Base-by-base conservation (phyloP, 257 asterid species). In the Nicotiana paniculata region DNA sequence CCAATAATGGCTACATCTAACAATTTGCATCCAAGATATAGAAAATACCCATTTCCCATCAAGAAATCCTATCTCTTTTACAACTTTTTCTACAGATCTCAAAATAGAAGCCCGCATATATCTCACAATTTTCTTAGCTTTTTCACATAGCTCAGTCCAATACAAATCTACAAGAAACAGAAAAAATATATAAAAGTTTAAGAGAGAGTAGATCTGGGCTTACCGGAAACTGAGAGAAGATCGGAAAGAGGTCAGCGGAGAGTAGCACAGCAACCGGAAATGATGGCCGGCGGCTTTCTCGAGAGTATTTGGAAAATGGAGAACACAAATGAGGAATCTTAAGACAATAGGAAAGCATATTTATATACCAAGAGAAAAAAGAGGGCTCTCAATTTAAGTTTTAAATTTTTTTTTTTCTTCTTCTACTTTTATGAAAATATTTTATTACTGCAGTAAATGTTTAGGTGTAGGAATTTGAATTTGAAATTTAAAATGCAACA, bases 251-350 rank as follows among this genome's bases (percentile, higher is more conserved):
- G 58, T 39, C 33, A 28, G n/a, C 58, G 55, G 10, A n/a, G 12
- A 69, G 5, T 11, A 11, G 77, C 77, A 70, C 21, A 70, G 78
- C 78, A 70, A 70, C 59, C 78, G 79, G 63, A 75, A 59, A 72
- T 26, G 4, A 21, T 24, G 78, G 78, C 78, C 78, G 59, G 78
- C 78, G 59, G 78, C 67, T 58, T 58, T 58, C 9, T 58, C 24
- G 26, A 5, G 21, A 17, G 63, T 17, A 7, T 70, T 70, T 58
- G 37, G 33, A 28, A 72, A 72, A 72, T 26, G 63, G 4, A 75
- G 63, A 51, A 26, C 15, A 51, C 79, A 51, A 75, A 75, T 75
- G 79, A 51, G 63, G 63, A 51, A 75, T 74, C 62, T 48, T 13
- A 48, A 13, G 43, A 24, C 39, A 6, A 28, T 48, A 26, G 79